Evolutionary conservation across 805 yeast genomes (phyloP), one percentile per base, ranked within the genome.

Genomic region (Candida ovalis): DNA sequence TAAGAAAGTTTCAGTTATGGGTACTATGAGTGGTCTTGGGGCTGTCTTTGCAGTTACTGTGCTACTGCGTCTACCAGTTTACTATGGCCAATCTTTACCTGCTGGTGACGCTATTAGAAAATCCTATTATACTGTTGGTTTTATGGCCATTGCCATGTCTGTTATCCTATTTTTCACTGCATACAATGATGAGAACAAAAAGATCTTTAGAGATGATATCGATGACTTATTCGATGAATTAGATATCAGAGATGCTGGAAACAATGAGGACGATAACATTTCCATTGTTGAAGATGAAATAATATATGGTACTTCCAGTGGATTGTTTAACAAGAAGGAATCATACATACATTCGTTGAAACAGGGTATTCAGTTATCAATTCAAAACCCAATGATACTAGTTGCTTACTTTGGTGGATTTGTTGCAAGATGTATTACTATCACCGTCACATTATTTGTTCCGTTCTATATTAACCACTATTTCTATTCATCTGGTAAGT

Each of bases 391-490:
- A 12, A 69, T 73, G 32, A 71, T 82, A 22, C 71, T 75, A 39
- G 59, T 82, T 22, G 83, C 88, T 0, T 84, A 81, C 56, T 55
- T 75, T 17, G 87, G 86, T 5, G 77, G 81, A 2, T 76, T 82
- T 52, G 78, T 82, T 17, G 79, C 89, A 3, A 75, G 90, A 43
- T 73, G 86, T 4, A 76, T 83, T 3, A 75, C 86, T 1, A 82
- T 84, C 1, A 71, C 76, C 3, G 72, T 77, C 8, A 66, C 86
- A 0, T 73, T 81, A 4, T 85, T 82, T 61, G 72, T 84, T 23
- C 91, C 91, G 3, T 66, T 84, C 35, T 72, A 76, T 61, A 82
- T 84, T 40, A 82, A 80, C 62, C 72, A 75, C 45, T 81, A 74
- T 67, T 85, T 72, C 62, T 68, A 70, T 49, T 61, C 70, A 36